Percentiles rank a stretch among this genome's conserved stretches.
Conservation (phyloP, 805 yeast genomes). For the Wickerhamiella cacticola region DNA sequence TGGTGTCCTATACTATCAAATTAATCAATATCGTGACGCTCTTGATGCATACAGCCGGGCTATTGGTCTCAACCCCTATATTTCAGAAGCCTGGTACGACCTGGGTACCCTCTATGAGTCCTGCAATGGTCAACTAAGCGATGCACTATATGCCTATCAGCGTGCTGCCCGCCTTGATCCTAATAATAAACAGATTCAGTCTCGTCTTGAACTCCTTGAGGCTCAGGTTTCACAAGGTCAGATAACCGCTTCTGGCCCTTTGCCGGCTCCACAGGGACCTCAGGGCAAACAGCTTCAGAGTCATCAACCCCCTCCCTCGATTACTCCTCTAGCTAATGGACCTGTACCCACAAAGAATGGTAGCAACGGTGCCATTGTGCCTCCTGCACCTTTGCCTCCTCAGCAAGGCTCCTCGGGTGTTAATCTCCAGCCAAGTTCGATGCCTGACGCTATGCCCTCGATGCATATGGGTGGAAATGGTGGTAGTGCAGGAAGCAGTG, state of each 20-base stretch:
- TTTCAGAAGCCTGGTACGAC: conserved; percentile 97
- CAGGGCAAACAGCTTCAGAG: conserved; percentile 14
- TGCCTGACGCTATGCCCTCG: conserved; percentile 2
- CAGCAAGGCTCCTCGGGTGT: not conserved
- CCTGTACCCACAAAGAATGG: not conserved
- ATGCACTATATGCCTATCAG: conserved; percentile 92
- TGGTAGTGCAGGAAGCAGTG: not conserved
- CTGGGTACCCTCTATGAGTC: conserved; percentile 94
- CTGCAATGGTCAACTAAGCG: conserved; percentile 88
- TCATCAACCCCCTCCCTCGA: conserved; percentile 9
- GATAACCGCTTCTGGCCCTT: conserved; percentile 38
- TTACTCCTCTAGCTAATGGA: conserved; percentile 8
- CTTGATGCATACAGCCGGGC: conserved; percentile 96
- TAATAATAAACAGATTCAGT: conserved; percentile 84
- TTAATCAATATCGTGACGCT: conserved; percentile 92
- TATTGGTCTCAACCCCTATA: conserved; percentile 86
- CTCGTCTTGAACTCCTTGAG: conserved; percentile 70
- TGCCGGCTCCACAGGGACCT: conserved; percentile 16
- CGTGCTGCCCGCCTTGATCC: conserved; percentile 96
- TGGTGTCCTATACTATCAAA: conserved; percentile 93
- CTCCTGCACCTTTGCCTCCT: conserved; percentile 8
- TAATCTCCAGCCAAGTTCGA: not conserved
- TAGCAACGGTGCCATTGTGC: not conserved
- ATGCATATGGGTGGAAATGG: conserved; percentile 1
- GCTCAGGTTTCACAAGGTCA: conserved; percentile 42